A percentile compares a stretch with the other conserved stretches of the same genome.
phyloP scores from a whole-genome alignment of 495 filamentous ascomycete species.

The Aspergillus biplanus region DNA sequence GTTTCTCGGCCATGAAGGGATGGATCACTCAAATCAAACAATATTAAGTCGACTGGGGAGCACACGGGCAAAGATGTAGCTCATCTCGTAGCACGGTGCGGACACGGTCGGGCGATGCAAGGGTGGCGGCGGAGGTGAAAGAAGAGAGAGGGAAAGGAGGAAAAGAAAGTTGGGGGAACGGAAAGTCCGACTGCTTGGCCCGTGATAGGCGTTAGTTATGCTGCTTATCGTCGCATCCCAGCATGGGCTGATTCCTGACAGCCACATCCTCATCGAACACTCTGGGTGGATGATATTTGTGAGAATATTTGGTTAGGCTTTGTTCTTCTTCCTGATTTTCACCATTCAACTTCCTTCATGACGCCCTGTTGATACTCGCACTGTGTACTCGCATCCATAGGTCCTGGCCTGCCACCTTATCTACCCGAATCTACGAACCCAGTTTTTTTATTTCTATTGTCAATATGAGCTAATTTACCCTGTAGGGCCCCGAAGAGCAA shows the following conservation, averaged over 20 bases:
- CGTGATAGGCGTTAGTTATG: background rate
- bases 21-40: conserved; percentile 11
- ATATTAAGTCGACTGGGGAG: background rate
- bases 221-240: background rate
- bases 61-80: background rate
- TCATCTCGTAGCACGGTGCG: conserved; percentile 12
- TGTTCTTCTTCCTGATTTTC: too few species aligned
- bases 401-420: background rate
- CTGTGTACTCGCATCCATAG: too few species aligned
- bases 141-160: conserved; percentile 8
- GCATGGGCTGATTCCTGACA: background rate
- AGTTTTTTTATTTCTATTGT: background rate
- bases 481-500: conserved; percentile 17
- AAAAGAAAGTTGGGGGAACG: conserved; percentile 8
- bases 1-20: conserved; percentile 49
- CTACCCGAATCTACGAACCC: background rate
- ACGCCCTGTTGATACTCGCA: too few species aligned
- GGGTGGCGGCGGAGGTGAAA: conserved; percentile 12
- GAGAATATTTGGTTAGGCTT: too few species aligned
- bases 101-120: conserved; percentile 6
- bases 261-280: background rate
- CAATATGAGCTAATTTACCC: conserved; percentile 16
- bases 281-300: too few species aligned
- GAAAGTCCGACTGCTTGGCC: conserved; percentile 4
- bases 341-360: too few species aligned